phyloP scores from a whole-genome alignment of 305 asterid genomes.

The Fraxinus xanthoxyloides region DNA sequence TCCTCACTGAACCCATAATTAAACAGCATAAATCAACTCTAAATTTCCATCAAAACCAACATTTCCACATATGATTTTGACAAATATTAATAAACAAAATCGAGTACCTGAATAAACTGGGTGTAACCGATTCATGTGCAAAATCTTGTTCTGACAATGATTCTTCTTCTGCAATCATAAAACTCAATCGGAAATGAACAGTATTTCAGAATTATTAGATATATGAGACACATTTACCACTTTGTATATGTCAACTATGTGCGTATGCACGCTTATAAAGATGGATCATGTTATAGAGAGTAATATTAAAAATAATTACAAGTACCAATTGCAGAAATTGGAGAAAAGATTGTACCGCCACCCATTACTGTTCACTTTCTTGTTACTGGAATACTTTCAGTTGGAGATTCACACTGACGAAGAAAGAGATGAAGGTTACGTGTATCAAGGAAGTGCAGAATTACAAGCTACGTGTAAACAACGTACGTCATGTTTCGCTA shows the following conservation, averaged over 20 bases:
- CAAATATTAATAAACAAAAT: neutral
- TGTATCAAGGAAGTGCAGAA: neutral
- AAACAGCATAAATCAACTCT: neutral
- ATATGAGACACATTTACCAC: neutral
- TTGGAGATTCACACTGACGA: neutral
- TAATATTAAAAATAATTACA: neutral
- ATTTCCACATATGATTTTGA: neutral
- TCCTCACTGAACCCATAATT: conserved; percentile 31
- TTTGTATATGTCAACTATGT: neutral
- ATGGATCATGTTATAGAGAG: neutral
- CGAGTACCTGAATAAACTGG: conserved; percentile 32
- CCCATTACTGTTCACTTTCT: conserved; percentile 37
- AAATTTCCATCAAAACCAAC: conserved; percentile 4
- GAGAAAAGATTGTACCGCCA: conserved; percentile 32
- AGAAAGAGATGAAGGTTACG: neutral
- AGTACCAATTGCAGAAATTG: conserved; percentile 33
- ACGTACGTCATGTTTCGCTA: neutral
- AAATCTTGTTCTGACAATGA: conserved; percentile 28
- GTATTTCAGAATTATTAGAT: neutral
- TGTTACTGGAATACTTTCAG: neutral
- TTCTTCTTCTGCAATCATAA: conserved; percentile 33
- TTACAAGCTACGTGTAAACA: neutral
- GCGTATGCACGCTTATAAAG: neutral
- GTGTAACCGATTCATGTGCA: conserved; percentile 17
- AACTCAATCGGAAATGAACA: neutral